Evolutionary conservation across 371 early-diverging fungal genomes (phyloP).

Genomic region (Mortierella sp.): DNA sequence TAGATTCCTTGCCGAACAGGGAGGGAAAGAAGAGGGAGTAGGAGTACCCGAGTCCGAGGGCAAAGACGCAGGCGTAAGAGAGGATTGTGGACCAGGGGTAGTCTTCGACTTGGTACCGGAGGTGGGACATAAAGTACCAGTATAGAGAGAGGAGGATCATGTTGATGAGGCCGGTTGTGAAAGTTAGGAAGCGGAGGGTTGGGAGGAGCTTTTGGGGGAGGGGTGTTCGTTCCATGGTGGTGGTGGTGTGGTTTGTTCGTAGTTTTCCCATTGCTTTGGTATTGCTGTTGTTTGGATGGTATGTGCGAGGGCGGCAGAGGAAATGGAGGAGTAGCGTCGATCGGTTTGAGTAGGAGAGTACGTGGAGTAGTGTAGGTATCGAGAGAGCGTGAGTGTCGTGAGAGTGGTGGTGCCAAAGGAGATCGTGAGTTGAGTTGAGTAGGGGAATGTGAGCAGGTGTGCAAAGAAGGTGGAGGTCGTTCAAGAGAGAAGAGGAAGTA

Average conservation of each 20-base stretch:
- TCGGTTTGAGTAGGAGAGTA: no score
- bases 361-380: not conserved
- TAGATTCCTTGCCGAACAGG: not conserved
- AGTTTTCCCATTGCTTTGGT: not conserved
- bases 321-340: no score
- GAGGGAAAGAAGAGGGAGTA: not conserved
- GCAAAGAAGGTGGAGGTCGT: not conserved
- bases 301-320: not conserved
- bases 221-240: not conserved
- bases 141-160: slow-evolving; percentile 3
- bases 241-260: not conserved
- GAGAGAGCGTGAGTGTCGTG: not conserved
- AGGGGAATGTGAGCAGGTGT: not conserved
- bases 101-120: not conserved
- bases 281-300: not conserved
- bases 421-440: not conserved
- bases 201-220: not conserved
- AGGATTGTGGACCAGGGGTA: slow-evolving; percentile 6
- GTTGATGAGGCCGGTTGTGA: not conserved
- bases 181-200: not conserved
- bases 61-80: not conserved
- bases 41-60: not conserved
- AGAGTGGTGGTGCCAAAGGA: no score
- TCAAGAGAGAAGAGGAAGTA: not conserved
- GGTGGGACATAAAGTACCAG: slow-evolving; percentile 5